Evolutionary conservation across 2,329 filamentous ascomycete genomes (phyloP).

Genomic region (Curvularia eragrostidis): DNA sequence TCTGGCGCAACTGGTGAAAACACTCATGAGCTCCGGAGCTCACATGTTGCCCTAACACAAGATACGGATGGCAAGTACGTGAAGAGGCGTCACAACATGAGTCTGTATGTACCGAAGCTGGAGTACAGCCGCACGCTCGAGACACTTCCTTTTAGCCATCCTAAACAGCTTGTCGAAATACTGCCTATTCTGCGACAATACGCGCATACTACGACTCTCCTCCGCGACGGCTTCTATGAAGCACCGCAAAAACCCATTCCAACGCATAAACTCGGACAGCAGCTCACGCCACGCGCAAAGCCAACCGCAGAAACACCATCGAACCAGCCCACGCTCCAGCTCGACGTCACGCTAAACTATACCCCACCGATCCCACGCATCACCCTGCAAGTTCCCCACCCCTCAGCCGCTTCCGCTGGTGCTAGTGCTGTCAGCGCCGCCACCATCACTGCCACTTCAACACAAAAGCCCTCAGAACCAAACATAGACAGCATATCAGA

Average conservation of each 20-base stretch:
- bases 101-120: conserved; percentile 72
- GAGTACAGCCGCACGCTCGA: conserved; percentile 73
- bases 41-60: conserved; percentile 49
- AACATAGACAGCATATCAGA: conserved; percentile 12
- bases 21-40: conserved; percentile 60
- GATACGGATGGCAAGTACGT: conserved; percentile 32
- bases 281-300: conserved; percentile 14
- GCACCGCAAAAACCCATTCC: conserved; percentile 40
- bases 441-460: not conserved
- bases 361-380: conserved; percentile 43
- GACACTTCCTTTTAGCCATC: conserved; percentile 78
- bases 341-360: conserved; percentile 44
- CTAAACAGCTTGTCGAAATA: conserved; percentile 74
- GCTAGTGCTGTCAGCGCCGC: not conserved
- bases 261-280: conserved; percentile 16
- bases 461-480: conserved; percentile 1
- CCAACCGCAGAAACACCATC: not conserved
- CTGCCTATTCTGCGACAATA: conserved; percentile 78
- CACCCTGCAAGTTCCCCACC: conserved; percentile 40
- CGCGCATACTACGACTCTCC: conserved; percentile 69
- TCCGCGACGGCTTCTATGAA: conserved; percentile 65
- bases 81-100: conserved; percentile 58
- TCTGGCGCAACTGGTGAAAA: conserved; percentile 44
- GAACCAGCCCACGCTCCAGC: conserved; percentile 19
- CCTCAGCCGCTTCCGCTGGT: conserved; percentile 16